Evolutionary conservation across 1,284 basidiomycete genomes (phyloP), one percentile per base, ranked within the genome.

Genomic region (Gymnopus androsaceus): DNA sequence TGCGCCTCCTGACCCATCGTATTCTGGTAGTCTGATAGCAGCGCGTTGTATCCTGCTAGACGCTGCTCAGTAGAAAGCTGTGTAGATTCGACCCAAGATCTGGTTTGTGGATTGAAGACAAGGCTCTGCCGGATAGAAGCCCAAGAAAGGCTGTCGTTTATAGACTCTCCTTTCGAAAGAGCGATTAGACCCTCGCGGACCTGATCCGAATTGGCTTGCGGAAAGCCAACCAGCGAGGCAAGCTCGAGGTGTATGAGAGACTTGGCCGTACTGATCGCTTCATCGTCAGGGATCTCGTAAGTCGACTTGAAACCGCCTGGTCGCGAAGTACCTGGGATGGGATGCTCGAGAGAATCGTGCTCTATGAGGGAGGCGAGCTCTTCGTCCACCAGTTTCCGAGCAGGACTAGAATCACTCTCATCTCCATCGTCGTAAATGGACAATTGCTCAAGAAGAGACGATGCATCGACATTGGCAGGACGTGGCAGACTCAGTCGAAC

Each of bases 331-430:
- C 97, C 96, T 6, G 95, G 92, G 15, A 98, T 75, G 2, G 97
- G 95, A 71, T 96, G 82, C 0, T 85, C 81, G 57, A 97, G 84
- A 4, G 94, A 83, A 71, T 99, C 97, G 70, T 99, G 94, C 58
- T 87, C 82, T 62, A 99, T 75, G 23, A 99, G 79, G 44, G 78
- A 75, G 1, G 84, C 88, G 55, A 98, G 81, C 69, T 99, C 97
- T 21, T 75, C 71, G 65, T 95, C 83, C 63, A 99, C 81, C 33
- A 95, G 75, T 51, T 75, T 78, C 59, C 86, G 80, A 0, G 84
- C 89, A 3, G 75, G 71, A 3, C 74, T 74, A 4, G 81, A 61
- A 47, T 78, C 78, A 28, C 77, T 73, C 3, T 78, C 75, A n/a
- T 78, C 76, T 23, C 77, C 79, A 21, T 78, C 76, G 27, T 78